These are phyloP conservation scores for Phlebopus sp. DNA, from an alignment of 1,284 basidiomycete genomes.

Conservation along the genomic window DNA sequence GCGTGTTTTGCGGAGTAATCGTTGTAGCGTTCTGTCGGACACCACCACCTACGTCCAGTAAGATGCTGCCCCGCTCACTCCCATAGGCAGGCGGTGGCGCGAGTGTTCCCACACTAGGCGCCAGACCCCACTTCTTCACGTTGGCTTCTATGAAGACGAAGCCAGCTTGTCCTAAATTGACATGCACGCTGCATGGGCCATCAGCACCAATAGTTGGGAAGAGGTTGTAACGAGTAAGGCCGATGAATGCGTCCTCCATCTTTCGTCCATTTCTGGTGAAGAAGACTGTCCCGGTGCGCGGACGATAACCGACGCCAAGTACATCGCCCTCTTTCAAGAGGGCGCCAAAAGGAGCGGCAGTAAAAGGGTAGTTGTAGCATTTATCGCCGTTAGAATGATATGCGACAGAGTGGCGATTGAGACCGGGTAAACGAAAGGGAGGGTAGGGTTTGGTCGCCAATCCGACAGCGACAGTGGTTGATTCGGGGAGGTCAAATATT, in stretches of 20 bases:
- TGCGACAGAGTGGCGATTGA: constrained; percentile 88
- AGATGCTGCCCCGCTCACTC: constrained; percentile 89
- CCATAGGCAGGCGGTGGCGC: constrained; percentile 96
- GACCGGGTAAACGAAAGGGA: constrained; percentile 87
- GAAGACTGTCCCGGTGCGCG: constrained; percentile 93
- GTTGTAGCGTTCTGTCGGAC: constrained; percentile 41
- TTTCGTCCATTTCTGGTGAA: constrained; percentile 95
- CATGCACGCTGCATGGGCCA: constrained; percentile 90
- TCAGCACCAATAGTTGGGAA: constrained; percentile 95
- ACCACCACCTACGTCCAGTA: constrained; percentile 83
- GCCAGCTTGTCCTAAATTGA: constrained; percentile 93
- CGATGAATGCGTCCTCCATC: constrained; percentile 91
- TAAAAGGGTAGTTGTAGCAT: constrained; percentile 96
- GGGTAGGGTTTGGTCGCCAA: constrained; percentile 95
- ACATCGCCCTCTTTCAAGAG: constrained; percentile 91
- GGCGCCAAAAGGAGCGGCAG: constrained; percentile 82
- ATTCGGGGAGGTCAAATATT: constrained; percentile 89
- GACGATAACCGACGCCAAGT: constrained; percentile 89
- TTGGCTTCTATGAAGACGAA: constrained; percentile 98
- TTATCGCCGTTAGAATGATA: constrained; percentile 98
- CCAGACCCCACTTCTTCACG: constrained; percentile 97
- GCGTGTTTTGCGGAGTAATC: constrained; percentile 40
- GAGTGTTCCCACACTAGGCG: constrained; percentile 91
- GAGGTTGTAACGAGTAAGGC: constrained; percentile 84
- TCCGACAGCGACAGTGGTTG: constrained; percentile 84